These are phyloP conservation scores for Thraustotheca clavata DNA, from an alignment of 352 stramenopile genomes.

Conservation along the genomic window DNA sequence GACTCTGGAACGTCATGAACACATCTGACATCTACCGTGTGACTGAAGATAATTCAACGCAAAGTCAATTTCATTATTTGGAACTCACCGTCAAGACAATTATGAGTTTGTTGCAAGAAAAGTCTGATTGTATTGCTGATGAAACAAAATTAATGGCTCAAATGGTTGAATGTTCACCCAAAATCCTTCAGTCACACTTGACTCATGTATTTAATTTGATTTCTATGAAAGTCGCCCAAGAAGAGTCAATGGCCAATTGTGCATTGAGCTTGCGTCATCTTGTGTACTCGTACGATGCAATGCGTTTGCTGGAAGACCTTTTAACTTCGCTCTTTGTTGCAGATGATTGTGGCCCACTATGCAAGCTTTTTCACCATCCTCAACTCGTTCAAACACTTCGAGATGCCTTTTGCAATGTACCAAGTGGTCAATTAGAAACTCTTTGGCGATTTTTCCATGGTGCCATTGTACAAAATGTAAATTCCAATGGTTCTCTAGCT, in stretches of 20 bases:
- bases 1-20: slow-evolving; percentile 58
- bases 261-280: slow-evolving; percentile 46
- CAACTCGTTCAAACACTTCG: slow-evolving; percentile 43
- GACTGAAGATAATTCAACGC: slow-evolving; percentile 76
- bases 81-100: slow-evolving; percentile 61
- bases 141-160: slow-evolving; percentile 36
- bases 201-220: slow-evolving; percentile 54
- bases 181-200: slow-evolving; percentile 59
- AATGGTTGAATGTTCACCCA: slow-evolving; percentile 62
- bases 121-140: not conserved
- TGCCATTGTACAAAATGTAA: slow-evolving; percentile 22
- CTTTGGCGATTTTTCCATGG: slow-evolving; percentile 63
- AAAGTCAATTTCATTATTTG: slow-evolving; percentile 72
- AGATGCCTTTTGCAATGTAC: slow-evolving; percentile 58
- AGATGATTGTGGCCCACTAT: slow-evolving; percentile 26
- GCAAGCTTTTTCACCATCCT: slow-evolving; percentile 36
- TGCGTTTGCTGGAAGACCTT: slow-evolving; percentile 69
- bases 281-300: slow-evolving; percentile 70
- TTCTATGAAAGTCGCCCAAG: slow-evolving; percentile 22
- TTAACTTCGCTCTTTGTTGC: slow-evolving; percentile 30
- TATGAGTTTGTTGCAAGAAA: slow-evolving; percentile 20
- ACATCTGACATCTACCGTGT: slow-evolving; percentile 73
- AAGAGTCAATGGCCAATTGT: slow-evolving; percentile 2
- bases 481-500: slow-evolving; percentile 17
- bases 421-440: slow-evolving; percentile 65